Evolutionary conservation across 306 rosid genomes (phyloP).

Genomic region (Fragaria nilgerrensis): DNA sequence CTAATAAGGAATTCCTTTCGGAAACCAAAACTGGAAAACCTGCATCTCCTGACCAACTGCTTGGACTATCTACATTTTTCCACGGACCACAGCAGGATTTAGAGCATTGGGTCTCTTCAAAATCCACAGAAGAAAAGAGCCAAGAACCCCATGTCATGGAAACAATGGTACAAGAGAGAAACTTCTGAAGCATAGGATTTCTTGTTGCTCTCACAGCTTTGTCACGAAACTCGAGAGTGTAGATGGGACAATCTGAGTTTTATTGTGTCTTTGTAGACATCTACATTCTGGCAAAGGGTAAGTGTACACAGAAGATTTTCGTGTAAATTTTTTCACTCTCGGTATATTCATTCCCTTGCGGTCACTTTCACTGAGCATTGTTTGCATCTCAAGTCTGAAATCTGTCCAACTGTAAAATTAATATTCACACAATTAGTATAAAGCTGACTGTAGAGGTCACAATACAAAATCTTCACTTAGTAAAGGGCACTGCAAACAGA

Average conservation of each 20-base stretch:
- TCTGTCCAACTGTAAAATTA: slow-evolving; percentile 70
- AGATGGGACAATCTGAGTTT: slow-evolving; percentile 31
- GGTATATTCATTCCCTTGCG: slow-evolving; percentile 90
- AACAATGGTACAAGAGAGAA: slow-evolving; percentile 10
- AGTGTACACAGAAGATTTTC: slow-evolving; percentile 87
- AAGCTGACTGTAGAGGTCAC: not conserved
- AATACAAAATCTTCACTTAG: not conserved
- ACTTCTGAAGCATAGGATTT: slow-evolving; percentile 24
- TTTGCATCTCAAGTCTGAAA: slow-evolving; percentile 82
- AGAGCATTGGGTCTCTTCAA: slow-evolving; percentile 21
- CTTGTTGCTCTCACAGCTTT: slow-evolving; percentile 25
- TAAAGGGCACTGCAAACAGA: slow-evolving; percentile 1
- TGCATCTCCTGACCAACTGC: slow-evolving; percentile 21
- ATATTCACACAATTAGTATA: not conserved
- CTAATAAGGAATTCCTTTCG: slow-evolving; percentile 17
- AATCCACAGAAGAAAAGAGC: slow-evolving; percentile 27
- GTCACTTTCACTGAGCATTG: slow-evolving; percentile 81
- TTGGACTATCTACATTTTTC: slow-evolving; percentile 5
- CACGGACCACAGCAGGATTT: not conserved
- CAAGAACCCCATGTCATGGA: slow-evolving; percentile 16
- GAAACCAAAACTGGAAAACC: slow-evolving; percentile 30
- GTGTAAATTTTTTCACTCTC: slow-evolving; percentile 74
- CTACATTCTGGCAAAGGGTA: slow-evolving; percentile 96
- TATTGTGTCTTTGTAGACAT: slow-evolving; percentile 62
- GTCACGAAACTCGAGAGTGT: slow-evolving; percentile 25